Evolutionary conservation across 2,329 filamentous ascomycete species (phyloP).

Genomic region (Pseudogymnoascus sp.): DNA sequence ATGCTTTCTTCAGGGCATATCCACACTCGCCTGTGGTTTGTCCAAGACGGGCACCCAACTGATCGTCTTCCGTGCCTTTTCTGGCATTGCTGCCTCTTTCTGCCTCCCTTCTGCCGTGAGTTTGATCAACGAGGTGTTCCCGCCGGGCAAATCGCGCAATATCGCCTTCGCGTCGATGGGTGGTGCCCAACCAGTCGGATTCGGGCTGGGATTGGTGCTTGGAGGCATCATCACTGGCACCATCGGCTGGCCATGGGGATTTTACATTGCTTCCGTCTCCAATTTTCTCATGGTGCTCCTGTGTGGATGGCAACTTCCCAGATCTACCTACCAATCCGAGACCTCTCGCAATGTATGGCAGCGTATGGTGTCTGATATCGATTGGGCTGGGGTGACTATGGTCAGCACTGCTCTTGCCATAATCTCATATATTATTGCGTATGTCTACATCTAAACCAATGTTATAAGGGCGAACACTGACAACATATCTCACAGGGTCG

Average conservation of each 20-base stretch:
- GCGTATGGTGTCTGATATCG: neutral
- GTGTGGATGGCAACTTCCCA: slow-evolving; percentile 34
- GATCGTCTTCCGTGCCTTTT: neutral
- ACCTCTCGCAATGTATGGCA: slow-evolving; percentile 20
- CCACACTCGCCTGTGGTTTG: neutral
- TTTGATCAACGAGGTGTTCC: neutral
- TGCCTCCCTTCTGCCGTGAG: neutral
- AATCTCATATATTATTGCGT: neutral
- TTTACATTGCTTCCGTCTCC: slow-evolving; percentile 24
- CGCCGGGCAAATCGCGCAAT: neutral
- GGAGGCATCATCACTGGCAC: neutral
- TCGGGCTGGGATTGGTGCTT: neutral
- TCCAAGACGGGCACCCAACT: neutral
- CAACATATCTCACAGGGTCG: neutral
- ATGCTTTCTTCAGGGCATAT: neutral
- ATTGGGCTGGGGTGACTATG: neutral
- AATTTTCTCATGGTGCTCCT: slow-evolving; percentile 34
- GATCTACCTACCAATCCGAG: slow-evolving; percentile 17
- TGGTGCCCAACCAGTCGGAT: neutral
- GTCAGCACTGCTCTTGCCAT: neutral
- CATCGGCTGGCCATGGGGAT: neutral
- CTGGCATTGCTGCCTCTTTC: neutral
- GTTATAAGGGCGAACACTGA: neutral
- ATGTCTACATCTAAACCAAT: neutral
- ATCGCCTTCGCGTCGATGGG: neutral